Evolutionary conservation across 495 filamentous ascomycete genomes (phyloP).

Genomic region (Daldinia concentrica): DNA sequence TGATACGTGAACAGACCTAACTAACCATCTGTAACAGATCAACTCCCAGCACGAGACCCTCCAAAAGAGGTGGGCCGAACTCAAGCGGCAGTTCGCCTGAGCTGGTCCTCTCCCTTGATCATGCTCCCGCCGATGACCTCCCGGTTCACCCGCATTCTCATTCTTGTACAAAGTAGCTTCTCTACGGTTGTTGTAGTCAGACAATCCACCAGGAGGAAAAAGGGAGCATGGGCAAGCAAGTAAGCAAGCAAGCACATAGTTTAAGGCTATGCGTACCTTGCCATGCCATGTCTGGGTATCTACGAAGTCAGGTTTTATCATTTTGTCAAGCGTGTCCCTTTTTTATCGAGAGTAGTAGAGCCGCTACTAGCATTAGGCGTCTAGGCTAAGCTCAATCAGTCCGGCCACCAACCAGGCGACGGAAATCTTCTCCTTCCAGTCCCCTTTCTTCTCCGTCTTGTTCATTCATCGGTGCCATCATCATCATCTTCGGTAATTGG

Average conservation of each 20-base stretch:
- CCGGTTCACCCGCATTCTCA: slow-evolving; percentile 16
- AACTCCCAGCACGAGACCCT: slow-evolving; percentile 78
- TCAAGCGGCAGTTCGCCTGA: slow-evolving; percentile 68
- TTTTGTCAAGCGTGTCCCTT: slow-evolving; percentile 2
- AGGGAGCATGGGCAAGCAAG: slow-evolving; percentile 9
- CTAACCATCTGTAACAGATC: slow-evolving; percentile 60
- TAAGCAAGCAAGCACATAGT: background rate
- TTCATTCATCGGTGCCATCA: background rate
- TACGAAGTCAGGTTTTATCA: slow-evolving; percentile 20
- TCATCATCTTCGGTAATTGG: background rate
- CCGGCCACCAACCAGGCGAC: background rate
- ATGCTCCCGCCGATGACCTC: slow-evolving; percentile 7
- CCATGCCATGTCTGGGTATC: slow-evolving; percentile 18
- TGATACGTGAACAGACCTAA: background rate
- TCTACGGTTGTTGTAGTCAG: slow-evolving; percentile 27
- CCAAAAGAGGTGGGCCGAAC: slow-evolving; percentile 80
- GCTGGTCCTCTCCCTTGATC: slow-evolving; percentile 6
- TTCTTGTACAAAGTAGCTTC: slow-evolving; percentile 41
- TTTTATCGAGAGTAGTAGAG: background rate
- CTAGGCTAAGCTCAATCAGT: background rate
- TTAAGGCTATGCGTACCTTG: background rate
- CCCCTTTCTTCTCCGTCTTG: background rate
- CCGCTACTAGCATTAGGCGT: slow-evolving; percentile 1
- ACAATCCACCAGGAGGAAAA: slow-evolving; percentile 9
- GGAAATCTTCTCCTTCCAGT: background rate